phyloP scores from a whole-genome alignment of 176 grass and related monocot genomes.

The Oryza meyeriana region DNA sequence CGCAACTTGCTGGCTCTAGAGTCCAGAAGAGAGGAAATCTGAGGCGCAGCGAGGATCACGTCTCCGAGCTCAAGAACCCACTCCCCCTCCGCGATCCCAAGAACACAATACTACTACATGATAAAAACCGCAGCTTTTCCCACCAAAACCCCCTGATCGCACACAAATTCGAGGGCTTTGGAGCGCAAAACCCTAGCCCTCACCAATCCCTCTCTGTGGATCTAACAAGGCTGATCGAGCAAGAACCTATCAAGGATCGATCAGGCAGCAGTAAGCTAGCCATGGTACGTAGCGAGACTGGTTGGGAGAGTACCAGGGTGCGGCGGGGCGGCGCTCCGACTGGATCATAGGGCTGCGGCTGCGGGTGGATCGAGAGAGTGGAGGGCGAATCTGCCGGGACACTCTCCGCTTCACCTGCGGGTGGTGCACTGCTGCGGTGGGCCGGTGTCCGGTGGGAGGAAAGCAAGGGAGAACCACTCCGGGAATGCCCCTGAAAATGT shows the following conservation, averaged over 20 bases:
- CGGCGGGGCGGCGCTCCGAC: neutral
- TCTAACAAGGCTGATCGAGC: neutral
- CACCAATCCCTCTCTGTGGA: neutral
- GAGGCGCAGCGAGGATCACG: neutral
- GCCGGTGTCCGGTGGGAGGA: no score
- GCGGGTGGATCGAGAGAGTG: neutral
- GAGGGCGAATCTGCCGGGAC: slow-evolving; percentile 7
- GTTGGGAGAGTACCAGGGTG: slow-evolving; percentile 10
- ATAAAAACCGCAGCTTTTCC: neutral
- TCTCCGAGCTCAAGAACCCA: neutral
- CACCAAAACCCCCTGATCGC: neutral
- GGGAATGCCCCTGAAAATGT: no score
- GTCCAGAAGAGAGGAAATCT: neutral
- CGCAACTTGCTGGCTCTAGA: neutral
- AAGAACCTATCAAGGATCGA: neutral
- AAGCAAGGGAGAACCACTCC: no score
- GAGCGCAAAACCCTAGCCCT: neutral
- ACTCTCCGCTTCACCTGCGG: slow-evolving; percentile 8
- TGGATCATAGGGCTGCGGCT: neutral
- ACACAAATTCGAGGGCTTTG: neutral
- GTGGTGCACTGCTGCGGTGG: neutral
- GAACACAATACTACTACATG: neutral
- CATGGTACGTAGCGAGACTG: neutral
- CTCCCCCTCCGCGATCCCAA: neutral
- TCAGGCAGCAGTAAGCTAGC: neutral